Base-by-base conservation (phyloP, 2,329 filamentous ascomycete genomes). In the Ophiostoma fasciatum region DNA sequence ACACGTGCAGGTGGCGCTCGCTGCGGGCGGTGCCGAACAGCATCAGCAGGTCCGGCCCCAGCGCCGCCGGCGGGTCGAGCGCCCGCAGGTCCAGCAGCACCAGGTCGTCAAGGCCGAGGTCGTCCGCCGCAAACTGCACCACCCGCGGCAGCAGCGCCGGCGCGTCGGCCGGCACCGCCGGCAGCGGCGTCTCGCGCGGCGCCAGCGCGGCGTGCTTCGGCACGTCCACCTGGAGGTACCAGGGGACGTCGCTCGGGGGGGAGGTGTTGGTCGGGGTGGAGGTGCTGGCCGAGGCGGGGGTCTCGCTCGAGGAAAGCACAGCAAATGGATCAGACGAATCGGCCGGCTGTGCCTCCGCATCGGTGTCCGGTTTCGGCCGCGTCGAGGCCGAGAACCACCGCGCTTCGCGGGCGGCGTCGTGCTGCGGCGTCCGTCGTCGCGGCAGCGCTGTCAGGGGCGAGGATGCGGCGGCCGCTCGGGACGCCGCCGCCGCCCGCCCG, bases 1-100 rank as follows among this genome's bases (percentile, higher is more conserved):
- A 83, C 17, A 94, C 79, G 51, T 94, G 88, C 25, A 98, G 64
- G 60, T 98, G 90, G 35, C 88, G 85, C 55, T 94, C 83, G 49
- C 83, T 92, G 40, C 90, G 78, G 12, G 88, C 83, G 8, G 85
- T 94, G 28, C 81, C 85, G 44, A 98, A 74, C 21, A 98, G 60
- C 90, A 96, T 96, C 36, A 98, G 68, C 20, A 94, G 67, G 48
- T 88, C 87, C 2, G 82, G 74, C 2, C 90, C 90, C 2, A 98
- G 68, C 0, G 87, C 87, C 1, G 88, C 78, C 0, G 87, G 82
- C 1, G 87, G 85, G 48, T 94, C 82, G 33, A 96, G 66, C 26
- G 72, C 62, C 38, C 90, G 82, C 22, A 98, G 65, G 51, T 98
- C 90, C 32, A 94, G 64, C 6, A 98, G 58, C 1, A 67, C 67